Percentiles rank a stretch among this genome's conserved stretches.
Evolutionary conservation across 1,284 basidiomycete species (phyloP).

Genomic region (Agroathelia rolfsii): DNA sequence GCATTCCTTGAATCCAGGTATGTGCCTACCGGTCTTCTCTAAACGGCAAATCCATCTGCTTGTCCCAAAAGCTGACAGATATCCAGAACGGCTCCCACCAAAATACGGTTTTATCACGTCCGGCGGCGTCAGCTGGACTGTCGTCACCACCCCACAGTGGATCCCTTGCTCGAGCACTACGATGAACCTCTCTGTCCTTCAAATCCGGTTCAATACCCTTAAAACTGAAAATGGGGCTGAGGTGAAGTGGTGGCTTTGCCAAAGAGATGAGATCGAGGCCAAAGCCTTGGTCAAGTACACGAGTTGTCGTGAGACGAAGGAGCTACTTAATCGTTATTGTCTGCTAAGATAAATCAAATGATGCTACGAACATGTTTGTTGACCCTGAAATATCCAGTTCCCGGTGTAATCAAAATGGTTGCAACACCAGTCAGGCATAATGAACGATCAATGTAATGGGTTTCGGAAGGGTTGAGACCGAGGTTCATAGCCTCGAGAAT

Average conservation of each 20-base stretch:
- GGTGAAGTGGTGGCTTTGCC: slow-evolving; percentile 88
- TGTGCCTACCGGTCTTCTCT: slow-evolving; percentile 66
- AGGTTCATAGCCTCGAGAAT: slow-evolving; percentile 92
- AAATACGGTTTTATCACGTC: slow-evolving; percentile 43
- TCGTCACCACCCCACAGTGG: slow-evolving; percentile 77
- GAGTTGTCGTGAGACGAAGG: slow-evolving; percentile 85
- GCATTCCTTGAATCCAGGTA: slow-evolving; percentile 1
- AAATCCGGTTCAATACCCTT: slow-evolving; percentile 41
- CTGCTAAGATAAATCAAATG: too few relatives aligned
- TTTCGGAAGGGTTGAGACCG: slow-evolving; percentile 87
- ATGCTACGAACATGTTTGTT: too few relatives aligned
- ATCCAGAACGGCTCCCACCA: slow-evolving; percentile 89
- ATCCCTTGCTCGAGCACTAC: slow-evolving; percentile 52
- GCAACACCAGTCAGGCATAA: slow-evolving; percentile 85
- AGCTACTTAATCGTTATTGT: too few relatives aligned
- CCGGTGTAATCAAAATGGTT: slow-evolving; percentile 85
- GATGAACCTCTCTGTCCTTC: slow-evolving; percentile 24
- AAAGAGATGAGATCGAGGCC: slow-evolving; percentile 85
- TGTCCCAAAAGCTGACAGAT: slow-evolving; percentile 74
- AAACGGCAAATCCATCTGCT: slow-evolving; percentile 80
- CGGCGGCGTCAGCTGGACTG: slow-evolving; percentile 21
- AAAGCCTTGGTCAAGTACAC: slow-evolving; percentile 94
- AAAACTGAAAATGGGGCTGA: slow-evolving; percentile 85
- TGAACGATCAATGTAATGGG: slow-evolving; percentile 94
- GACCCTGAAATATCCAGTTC: slow-evolving; percentile 90